Conservation (phyloP, 2,329 filamentous ascomycete species). For the Phyllosticta capitalensis region DNA sequence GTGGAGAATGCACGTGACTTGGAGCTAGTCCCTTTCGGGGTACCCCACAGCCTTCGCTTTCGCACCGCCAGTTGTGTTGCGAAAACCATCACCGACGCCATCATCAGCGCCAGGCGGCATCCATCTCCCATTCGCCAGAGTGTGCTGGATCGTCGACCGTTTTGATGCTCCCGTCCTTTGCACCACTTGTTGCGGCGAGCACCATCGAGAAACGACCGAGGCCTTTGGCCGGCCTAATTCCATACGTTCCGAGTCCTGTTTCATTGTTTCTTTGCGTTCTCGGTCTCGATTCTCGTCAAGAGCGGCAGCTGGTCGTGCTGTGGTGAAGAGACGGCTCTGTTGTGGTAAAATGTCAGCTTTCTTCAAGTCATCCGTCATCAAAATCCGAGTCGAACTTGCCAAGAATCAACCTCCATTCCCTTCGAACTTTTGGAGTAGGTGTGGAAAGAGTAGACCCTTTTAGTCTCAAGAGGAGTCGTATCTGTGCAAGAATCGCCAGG, state of each 20-base stretch:
- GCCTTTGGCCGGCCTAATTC: not conserved
- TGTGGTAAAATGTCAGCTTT: not conserved
- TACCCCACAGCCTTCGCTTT: slow-evolving; percentile 14
- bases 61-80: not conserved
- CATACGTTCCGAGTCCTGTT: not conserved
- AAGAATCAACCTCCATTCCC: not conserved
- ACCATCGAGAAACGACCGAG: not conserved
- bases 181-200: not conserved
- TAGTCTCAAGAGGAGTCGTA: slow-evolving; percentile 9
- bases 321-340: not conserved
- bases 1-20: slow-evolving; percentile 18
- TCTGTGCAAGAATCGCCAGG: slow-evolving; percentile 6
- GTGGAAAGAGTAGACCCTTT: slow-evolving; percentile 13
- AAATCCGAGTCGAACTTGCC: not conserved
- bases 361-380: not conserved
- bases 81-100: not conserved
- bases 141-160: not conserved
- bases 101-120: not conserved
- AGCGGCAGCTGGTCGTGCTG: not conserved
- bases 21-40: slow-evolving; percentile 11
- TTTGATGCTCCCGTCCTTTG: not conserved
- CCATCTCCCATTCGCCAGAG: not conserved
- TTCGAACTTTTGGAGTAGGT: not conserved
- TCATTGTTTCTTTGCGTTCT: not conserved
- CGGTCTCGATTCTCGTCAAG: not conserved